Percentiles rank a stretch among this genome's conserved stretches.
Evolutionary conservation across 2,329 filamentous ascomycete genomes (phyloP).

Genomic region (Stachybotrys chlorohalonatus): DNA sequence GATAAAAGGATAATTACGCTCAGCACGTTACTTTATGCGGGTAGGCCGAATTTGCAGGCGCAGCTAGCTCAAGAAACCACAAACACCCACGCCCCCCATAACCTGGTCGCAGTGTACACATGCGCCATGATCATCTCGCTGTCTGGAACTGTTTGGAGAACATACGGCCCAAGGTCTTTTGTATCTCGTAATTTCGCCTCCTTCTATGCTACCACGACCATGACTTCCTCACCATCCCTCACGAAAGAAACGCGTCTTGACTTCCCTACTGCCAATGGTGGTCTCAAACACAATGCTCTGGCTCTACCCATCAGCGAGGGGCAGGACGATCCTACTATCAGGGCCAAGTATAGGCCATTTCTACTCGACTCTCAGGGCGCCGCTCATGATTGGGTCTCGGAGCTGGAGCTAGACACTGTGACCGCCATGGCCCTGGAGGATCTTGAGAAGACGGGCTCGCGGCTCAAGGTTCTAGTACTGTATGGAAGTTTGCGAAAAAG

Average conservation of each 20-base stretch:
- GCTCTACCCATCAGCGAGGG: neutral
- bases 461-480: slow-evolving; percentile 46
- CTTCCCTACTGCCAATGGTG: neutral
- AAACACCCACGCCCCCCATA: neutral
- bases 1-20: too few relatives aligned
- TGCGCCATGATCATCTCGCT: neutral
- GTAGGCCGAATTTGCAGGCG: neutral
- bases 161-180: neutral
- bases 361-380: slow-evolving; percentile 28
- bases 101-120: neutral
- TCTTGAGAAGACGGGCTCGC: slow-evolving; percentile 25
- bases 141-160: neutral
- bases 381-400: slow-evolving; percentile 41
- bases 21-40: too few relatives aligned
- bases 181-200: neutral
- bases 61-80: neutral
- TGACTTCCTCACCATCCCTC: neutral
- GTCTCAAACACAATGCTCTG: neutral
- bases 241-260: neutral
- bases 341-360: slow-evolving; percentile 46
- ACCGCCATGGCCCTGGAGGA: slow-evolving; percentile 35
- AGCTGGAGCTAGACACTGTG: slow-evolving; percentile 43
- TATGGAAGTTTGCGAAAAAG: slow-evolving; percentile 45
- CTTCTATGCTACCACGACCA: neutral
- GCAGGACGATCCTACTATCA: slow-evolving; percentile 34